Base-by-base conservation (phyloP, 768 basidiomycete genomes). In the Hypsizygus marmoreus region DNA sequence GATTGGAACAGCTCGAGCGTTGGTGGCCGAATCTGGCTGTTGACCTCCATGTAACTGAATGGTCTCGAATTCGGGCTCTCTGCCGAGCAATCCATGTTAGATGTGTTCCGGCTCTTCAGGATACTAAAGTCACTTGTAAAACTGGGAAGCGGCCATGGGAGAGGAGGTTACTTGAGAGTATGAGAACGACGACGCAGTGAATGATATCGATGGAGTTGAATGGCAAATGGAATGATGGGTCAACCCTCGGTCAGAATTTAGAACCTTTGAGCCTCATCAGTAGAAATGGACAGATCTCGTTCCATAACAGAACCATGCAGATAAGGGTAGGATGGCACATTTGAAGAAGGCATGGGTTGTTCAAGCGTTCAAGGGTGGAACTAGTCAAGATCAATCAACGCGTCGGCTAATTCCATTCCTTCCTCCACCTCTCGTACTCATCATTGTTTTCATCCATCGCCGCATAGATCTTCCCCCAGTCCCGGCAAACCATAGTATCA, bases 21-120 rank as follows among this genome's bases (percentile, higher is more conserved):
- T 82, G 0, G 84, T 87, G 1, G 81, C 60, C 0, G 77, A 62
- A 64, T 88, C 86, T 9, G 77, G 75, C 10, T 64, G 66, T 50
- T 88, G 84, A 1, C 89, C 89, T 13, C 81, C 89, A 59, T 92
- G 89, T 4, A 91, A 72, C 63, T 89, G 87, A 36, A 91, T 70
- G 1, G 88, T 90, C 56, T 91, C 87, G 55, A 90, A 89, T 57
- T 88, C 84, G 37, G 86, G 85, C 55, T 72, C 70, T 64, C 77
- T 78, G 29, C 14, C n/a, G 1, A 36, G 16, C 19, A 33, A 25
- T 35, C 7, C 7, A 14, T 3, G 14, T 8, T 25, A 9, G 32
- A 17, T 36, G 22, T 23, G 13, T 11, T 47, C 16, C 4, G 26
- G 29, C 25, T 22, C 16, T 11, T 25, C 23, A 12, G 17, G 14